Evolutionary conservation across 2,329 filamentous ascomycete species (phyloP).

Genomic region (Aspergillus tamarii): DNA sequence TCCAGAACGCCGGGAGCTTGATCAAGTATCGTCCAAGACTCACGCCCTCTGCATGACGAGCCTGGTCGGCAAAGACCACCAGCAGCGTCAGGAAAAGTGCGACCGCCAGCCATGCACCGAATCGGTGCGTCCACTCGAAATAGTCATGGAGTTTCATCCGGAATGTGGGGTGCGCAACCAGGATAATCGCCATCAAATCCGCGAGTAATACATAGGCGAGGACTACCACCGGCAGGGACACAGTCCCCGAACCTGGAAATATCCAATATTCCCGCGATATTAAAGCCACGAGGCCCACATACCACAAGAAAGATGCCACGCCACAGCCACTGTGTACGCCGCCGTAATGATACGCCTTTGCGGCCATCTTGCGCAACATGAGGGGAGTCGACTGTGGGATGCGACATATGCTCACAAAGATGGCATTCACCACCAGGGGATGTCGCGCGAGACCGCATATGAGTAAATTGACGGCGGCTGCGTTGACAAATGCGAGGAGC

Average conservation of each 20-base stretch:
- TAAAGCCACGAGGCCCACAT: slow-evolving; percentile 21
- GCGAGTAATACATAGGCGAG: slow-evolving; percentile 1
- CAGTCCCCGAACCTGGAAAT: background rate
- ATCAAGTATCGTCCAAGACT: background rate
- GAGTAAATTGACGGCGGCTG: slow-evolving; percentile 40
- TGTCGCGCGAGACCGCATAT: slow-evolving; percentile 41
- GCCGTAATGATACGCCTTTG: slow-evolving; percentile 47
- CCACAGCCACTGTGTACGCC: slow-evolving; percentile 45
- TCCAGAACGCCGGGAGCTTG: slow-evolving; percentile 23
- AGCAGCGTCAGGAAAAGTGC: slow-evolving; percentile 19
- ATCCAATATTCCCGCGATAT: slow-evolving; percentile 16
- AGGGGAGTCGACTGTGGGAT: slow-evolving; percentile 40
- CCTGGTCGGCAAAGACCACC: slow-evolving; percentile 14
- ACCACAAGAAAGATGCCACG: slow-evolving; percentile 48
- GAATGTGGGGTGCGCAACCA: slow-evolving; percentile 23
- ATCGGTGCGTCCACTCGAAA: slow-evolving; percentile 43
- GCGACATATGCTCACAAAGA: slow-evolving; percentile 37
- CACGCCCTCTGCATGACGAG: background rate
- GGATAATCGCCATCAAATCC: slow-evolving; percentile 13
- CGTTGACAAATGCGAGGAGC: slow-evolving; percentile 18
- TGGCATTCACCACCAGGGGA: slow-evolving; percentile 44
- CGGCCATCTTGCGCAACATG: slow-evolving; percentile 36
- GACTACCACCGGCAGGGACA: slow-evolving; percentile 34
- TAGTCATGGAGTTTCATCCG: slow-evolving; percentile 37
- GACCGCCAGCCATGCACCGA: slow-evolving; percentile 38